Percentiles rank a stretch among this genome's conserved stretches.
These are phyloP conservation scores for Podila horticola DNA, from an alignment of 192 early-diverging fungal genomes.

Conservation along the genomic window DNA sequence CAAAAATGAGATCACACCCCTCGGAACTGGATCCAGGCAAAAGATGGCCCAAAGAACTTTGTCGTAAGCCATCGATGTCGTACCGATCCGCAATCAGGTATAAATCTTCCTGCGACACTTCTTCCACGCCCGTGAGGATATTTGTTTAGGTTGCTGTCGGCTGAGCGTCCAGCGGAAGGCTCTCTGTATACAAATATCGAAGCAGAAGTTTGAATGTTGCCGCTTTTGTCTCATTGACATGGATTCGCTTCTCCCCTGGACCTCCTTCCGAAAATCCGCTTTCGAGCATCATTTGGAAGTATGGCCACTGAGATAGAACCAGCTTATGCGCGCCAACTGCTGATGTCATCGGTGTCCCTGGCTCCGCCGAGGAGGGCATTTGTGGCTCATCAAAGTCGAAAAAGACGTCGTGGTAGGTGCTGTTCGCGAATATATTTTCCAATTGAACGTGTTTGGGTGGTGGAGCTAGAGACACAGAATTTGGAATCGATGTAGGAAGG, in stretches of 20 bases:
- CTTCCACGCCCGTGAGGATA: not conserved
- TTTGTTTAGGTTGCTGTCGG: not conserved
- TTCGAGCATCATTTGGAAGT: not conserved
- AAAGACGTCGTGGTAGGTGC: too few relatives aligned
- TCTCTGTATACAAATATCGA: not conserved
- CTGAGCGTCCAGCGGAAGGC: not conserved
- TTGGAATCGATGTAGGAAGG: too few relatives aligned
- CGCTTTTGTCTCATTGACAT: not conserved
- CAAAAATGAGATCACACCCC: not conserved
- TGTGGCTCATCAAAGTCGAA: too few relatives aligned
- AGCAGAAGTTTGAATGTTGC: not conserved
- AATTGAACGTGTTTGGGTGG: too few relatives aligned
- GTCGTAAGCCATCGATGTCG: not conserved
- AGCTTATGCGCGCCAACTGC: not conserved
- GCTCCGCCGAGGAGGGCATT: too few relatives aligned
- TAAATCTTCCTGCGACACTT: not conserved
- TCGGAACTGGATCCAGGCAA: not conserved
- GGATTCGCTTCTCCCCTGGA: not conserved
- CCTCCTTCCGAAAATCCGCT: not conserved
- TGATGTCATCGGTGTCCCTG: not conserved
- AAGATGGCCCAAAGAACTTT: not conserved
- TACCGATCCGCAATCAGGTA: not conserved
- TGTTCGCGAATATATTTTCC: too few relatives aligned
- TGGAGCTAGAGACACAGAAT: too few relatives aligned
- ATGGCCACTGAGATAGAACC: not conserved